A percentile compares a stretch with the other conserved stretches of the same genome.
Evolutionary conservation across 208 protist species (phyloP).

Genomic region (Crithidia thermophila): DNA sequence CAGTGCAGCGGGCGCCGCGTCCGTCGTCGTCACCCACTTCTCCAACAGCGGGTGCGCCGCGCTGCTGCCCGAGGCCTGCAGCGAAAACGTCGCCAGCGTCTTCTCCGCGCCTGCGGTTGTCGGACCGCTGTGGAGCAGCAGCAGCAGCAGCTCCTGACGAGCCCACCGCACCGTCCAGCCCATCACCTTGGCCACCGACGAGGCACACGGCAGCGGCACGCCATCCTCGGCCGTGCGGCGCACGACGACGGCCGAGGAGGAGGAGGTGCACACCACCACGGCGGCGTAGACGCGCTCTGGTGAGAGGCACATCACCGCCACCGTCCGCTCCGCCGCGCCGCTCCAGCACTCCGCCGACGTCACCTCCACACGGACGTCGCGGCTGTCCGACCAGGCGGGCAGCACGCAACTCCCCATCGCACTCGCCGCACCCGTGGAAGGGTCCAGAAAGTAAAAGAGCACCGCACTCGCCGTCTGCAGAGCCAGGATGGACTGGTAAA

Average conservation of each 20-base stretch:
- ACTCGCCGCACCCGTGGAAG: conserved; percentile 14
- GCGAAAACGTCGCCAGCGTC: conserved; percentile 17
- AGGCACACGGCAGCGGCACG: conserved; percentile 23
- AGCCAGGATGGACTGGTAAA: conserved; percentile 46
- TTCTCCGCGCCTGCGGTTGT: not conserved
- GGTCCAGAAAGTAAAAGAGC: conserved; percentile 46
- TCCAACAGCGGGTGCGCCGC: conserved; percentile 1
- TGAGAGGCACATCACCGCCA: conserved; percentile 24
- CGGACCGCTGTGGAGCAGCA: not conserved
- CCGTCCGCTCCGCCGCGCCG: conserved; percentile 5
- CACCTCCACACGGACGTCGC: conserved; percentile 5
- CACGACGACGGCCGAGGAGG: conserved; percentile 21
- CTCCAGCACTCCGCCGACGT: conserved; percentile 13
- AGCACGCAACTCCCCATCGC: conserved; percentile 20
- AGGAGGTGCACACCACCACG: conserved; percentile 14
- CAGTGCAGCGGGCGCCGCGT: conserved; percentile 10
- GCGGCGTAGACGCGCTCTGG: conserved; percentile 16
- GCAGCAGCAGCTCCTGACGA: conserved; percentile 35
- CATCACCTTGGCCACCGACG: not conserved
- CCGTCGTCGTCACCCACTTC: conserved; percentile 3
- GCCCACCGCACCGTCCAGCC: conserved; percentile 45
- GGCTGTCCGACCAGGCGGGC: conserved; percentile 5
- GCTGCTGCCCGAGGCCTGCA: conserved; percentile 12
- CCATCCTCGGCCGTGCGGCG: conserved; percentile 24
- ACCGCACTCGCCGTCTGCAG: conserved; percentile 31